Conservation (phyloP, 2,329 filamentous ascomycete species). For the Trichoderma sp. region DNA sequence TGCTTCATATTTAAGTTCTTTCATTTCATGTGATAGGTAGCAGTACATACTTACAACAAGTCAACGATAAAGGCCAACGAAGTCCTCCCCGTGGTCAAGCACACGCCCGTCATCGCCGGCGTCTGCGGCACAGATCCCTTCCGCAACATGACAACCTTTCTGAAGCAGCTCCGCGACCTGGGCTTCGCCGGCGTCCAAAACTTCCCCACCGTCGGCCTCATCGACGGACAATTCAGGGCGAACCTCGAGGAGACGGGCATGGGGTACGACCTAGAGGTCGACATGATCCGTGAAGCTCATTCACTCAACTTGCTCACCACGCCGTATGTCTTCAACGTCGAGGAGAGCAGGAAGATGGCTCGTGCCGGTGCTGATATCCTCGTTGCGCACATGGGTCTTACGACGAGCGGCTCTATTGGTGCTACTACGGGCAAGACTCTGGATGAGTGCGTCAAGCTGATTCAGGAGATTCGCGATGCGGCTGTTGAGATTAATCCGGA, state of each 20-base stretch:
- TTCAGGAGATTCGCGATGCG: constrained; percentile 65
- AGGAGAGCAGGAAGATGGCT: constrained; percentile 64
- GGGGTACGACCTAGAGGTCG: constrained; percentile 67
- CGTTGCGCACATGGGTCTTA: constrained; percentile 69
- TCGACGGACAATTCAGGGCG: constrained; percentile 66
- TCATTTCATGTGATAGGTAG: background rate
- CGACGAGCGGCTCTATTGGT: constrained; percentile 64
- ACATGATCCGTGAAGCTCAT: constrained; percentile 63
- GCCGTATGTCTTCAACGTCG: constrained; percentile 67
- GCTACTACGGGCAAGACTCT: constrained; percentile 61
- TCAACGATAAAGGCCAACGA: constrained; percentile 53
- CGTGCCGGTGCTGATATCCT: constrained; percentile 66
- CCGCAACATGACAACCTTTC: constrained; percentile 60
- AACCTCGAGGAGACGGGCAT: constrained; percentile 73
- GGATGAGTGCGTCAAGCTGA: constrained; percentile 62
- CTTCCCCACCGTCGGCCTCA: constrained; percentile 71
- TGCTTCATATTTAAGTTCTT: too few species aligned
- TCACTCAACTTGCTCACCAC: constrained; percentile 64
- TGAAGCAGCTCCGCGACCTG: constrained; percentile 59
- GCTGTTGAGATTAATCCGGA: constrained; percentile 57
- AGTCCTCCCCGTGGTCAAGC: constrained; percentile 64
- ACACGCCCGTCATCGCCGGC: constrained; percentile 68
- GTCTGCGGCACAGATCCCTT: constrained; percentile 73
- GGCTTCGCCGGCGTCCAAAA: constrained; percentile 73
- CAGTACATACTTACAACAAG: background rate